Conservation (phyloP, 805 yeast genomes). For the Myxozyma lipomycoides region DNA sequence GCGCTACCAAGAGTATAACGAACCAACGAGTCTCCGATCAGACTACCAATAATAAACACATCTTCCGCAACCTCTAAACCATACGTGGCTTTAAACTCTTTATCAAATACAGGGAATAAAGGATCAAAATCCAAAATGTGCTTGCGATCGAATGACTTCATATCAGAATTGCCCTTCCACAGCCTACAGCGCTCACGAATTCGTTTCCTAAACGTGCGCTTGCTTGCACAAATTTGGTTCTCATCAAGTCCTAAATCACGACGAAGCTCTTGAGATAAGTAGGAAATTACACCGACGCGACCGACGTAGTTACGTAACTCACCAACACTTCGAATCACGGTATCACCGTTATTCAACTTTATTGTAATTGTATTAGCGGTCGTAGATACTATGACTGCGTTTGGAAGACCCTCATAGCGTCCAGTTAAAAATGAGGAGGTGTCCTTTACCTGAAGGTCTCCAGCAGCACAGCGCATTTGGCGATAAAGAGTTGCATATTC, state of each 20-base stretch:
- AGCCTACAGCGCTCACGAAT: slow-evolving; percentile 4
- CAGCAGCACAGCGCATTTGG: slow-evolving; percentile 31
- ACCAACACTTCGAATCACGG: slow-evolving; percentile 12
- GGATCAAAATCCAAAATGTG: background rate
- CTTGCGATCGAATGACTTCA: background rate
- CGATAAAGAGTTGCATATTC: slow-evolving; percentile 33
- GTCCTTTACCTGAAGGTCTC: background rate
- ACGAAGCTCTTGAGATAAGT: slow-evolving; percentile 25
- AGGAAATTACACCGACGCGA: slow-evolving; percentile 34
- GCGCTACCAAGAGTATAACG: slow-evolving; percentile 34
- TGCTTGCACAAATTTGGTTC: slow-evolving; percentile 23
- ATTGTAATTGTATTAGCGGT: slow-evolving; percentile 2
- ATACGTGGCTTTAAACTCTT: slow-evolving; percentile 15
- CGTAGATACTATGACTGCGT: slow-evolving; percentile 11
- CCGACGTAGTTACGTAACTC: slow-evolving; percentile 32
- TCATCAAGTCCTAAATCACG: slow-evolving; percentile 18
- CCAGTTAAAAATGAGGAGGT: slow-evolving; percentile 2
- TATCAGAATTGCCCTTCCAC: background rate
- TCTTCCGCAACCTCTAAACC: slow-evolving; percentile 26
- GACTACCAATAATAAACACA: slow-evolving; percentile 34
- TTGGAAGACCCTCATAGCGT: slow-evolving; percentile 25
- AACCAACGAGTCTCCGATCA: slow-evolving; percentile 36
- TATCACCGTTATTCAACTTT: background rate
- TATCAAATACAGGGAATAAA: background rate
- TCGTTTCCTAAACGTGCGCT: slow-evolving; percentile 11